Evolutionary conservation across 257 asterid species (phyloP).

Genomic region (Forsythia viridissima): DNA sequence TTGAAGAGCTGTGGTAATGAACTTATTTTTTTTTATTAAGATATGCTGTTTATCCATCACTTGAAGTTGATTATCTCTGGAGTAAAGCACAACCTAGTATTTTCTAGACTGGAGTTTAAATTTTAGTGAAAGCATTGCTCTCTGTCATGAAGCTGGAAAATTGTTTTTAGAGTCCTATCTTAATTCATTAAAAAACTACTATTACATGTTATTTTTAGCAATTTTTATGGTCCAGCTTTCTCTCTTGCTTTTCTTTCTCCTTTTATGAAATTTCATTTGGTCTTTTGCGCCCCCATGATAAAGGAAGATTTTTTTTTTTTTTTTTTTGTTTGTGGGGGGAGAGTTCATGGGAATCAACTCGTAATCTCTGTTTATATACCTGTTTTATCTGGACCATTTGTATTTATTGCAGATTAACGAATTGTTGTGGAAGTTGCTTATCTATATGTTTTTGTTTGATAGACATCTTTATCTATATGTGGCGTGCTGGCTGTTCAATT

Average conservation of each 20-base stretch:
- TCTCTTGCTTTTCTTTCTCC: neutral
- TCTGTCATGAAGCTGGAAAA: neutral
- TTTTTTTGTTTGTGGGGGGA: too few species aligned
- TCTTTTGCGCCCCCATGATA: neutral
- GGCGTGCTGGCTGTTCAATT: neutral
- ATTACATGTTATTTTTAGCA: neutral
- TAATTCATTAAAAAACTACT: neutral
- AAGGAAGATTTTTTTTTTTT: neutral
- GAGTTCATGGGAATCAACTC: neutral
- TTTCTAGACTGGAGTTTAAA: neutral
- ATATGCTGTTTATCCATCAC: neutral
- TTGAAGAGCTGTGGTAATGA: constrained; percentile 93
- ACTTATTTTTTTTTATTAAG: constrained; percentile 22
- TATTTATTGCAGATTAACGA: neutral
- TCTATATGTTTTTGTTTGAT: neutral
- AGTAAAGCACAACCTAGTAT: neutral
- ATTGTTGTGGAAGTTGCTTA: neutral
- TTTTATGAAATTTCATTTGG: neutral
- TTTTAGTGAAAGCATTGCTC: neutral
- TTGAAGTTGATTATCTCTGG: neutral
- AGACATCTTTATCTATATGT: neutral
- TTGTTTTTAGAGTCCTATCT: neutral
- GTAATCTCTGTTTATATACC: constrained; percentile 5
- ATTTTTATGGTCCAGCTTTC: neutral
- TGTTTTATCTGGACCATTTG: neutral